These are phyloP conservation scores for Paramecium bursaria DNA, from an alignment of 73 alveolate genomes.

Conservation along the genomic window DNA sequence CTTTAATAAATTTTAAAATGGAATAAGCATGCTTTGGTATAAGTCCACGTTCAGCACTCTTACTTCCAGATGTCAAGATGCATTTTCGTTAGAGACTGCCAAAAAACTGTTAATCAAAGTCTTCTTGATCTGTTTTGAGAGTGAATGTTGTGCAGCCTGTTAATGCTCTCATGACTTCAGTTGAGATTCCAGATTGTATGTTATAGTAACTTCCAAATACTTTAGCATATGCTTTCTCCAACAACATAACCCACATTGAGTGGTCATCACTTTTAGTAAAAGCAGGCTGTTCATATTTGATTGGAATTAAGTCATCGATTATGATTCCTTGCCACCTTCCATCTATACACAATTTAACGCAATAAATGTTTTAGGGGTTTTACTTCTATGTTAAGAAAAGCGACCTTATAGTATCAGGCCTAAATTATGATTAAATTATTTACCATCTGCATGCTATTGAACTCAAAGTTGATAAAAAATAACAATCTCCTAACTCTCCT, in stretches of 20 bases:
- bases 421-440: conserved; percentile 76
- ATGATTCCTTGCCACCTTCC: conserved; percentile 85
- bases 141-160: conserved; percentile 95
- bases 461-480: conserved; percentile 90
- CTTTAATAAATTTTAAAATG: neutral
- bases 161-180: conserved; percentile 88
- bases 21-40: conserved; percentile 59
- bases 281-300: conserved; percentile 82
- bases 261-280: conserved; percentile 78
- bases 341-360: conserved; percentile 82
- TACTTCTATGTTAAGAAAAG: conserved; percentile 76
- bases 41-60: conserved; percentile 62
- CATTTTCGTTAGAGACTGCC: conserved; percentile 59
- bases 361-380: conserved; percentile 86
- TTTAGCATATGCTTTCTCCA: conserved; percentile 93
- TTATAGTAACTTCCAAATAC: conserved; percentile 86
- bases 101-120: conserved; percentile 74
- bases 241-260: conserved; percentile 84
- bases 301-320: conserved; percentile 95
- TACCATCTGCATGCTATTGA: conserved; percentile 83
- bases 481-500: conserved; percentile 96
- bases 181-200: conserved; percentile 92
- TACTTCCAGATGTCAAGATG: conserved; percentile 66
- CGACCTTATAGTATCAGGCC: conserved; percentile 80
- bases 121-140: conserved; percentile 88